Evolutionary conservation across 371 early-diverging fungal species (phyloP).

Genomic region (Lichtheimia ramosa): DNA sequence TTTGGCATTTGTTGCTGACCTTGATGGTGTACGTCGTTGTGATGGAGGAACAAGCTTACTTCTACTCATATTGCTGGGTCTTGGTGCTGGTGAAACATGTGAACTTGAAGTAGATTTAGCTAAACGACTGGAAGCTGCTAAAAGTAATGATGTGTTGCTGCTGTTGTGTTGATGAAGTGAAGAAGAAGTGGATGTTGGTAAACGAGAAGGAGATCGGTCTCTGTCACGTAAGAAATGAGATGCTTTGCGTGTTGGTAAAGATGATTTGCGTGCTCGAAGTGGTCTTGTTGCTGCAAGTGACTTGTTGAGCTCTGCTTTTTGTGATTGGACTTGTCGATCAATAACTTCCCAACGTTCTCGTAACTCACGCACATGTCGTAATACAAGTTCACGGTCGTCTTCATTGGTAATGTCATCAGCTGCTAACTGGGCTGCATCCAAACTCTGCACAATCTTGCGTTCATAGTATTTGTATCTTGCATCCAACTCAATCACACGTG

Average conservation of each 20-base stretch:
- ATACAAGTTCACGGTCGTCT: not conserved
- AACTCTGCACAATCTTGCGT: slow-evolving; percentile 37
- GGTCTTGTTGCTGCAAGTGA: slow-evolving; percentile 23
- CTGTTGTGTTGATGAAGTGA: not conserved
- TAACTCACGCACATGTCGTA: slow-evolving; percentile 16
- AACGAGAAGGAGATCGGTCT: slow-evolving; percentile 17
- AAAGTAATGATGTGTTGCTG: slow-evolving; percentile 5
- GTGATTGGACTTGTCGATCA: slow-evolving; percentile 28
- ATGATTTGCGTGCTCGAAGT: slow-evolving; percentile 38
- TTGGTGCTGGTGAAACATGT: slow-evolving; percentile 1
- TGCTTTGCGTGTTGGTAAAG: slow-evolving; percentile 43
- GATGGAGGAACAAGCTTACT: slow-evolving; percentile 4
- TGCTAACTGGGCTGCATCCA: slow-evolving; percentile 32
- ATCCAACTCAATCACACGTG: slow-evolving; percentile 52
- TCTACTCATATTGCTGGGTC: not conserved
- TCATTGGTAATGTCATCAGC: slow-evolving; percentile 5
- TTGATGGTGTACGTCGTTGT: not conserved
- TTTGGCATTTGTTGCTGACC: not conserved
- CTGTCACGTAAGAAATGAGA: slow-evolving; percentile 21
- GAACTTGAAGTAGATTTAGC: slow-evolving; percentile 18
- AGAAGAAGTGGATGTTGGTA: slow-evolving; percentile 11
- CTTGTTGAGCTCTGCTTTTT: slow-evolving; percentile 32
- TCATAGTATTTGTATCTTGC: slow-evolving; percentile 58
- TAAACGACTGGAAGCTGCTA: slow-evolving; percentile 10
- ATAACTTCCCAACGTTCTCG: slow-evolving; percentile 21